Conservation (phyloP, 257 asterid genomes). For the Cordia subcordata region DNA sequence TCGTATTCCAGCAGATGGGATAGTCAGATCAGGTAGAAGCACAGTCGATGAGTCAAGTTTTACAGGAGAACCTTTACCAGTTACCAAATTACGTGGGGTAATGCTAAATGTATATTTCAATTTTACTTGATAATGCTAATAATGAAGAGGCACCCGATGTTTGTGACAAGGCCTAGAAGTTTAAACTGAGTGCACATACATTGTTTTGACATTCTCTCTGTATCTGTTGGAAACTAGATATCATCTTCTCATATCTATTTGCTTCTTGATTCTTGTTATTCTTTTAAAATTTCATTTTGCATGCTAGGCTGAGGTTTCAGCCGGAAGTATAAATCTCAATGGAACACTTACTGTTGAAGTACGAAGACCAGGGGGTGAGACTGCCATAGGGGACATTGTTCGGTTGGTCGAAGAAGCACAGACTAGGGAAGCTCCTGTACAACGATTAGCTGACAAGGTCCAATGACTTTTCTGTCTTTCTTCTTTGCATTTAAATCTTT, state of each 20-base stretch:
- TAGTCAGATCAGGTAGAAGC: constrained; percentile 88
- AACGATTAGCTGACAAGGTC: constrained; percentile 98
- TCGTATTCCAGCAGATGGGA: constrained; percentile 98
- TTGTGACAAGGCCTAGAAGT: too few species aligned
- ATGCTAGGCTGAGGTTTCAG: constrained; percentile 82
- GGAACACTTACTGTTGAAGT: constrained; percentile 92
- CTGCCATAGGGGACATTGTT: constrained; percentile 92
- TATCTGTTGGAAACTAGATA: neutral
- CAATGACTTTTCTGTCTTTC: neutral
- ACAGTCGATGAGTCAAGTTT: constrained; percentile 96
- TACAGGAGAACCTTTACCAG: constrained; percentile 97
- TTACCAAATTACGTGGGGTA: constrained; percentile 98
- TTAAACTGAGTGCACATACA: too few species aligned
- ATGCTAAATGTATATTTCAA: constrained; percentile 19
- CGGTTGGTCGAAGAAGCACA: constrained; percentile 99
- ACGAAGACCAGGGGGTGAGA: constrained; percentile 95
- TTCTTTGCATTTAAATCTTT: constrained; percentile 9
- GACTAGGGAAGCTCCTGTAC: constrained; percentile 96
- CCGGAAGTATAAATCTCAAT: constrained; percentile 94
- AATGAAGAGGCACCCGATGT: neutral
- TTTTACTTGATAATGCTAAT: constrained; percentile 3
- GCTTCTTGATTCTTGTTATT: constrained; percentile 14
- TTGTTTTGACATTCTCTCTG: too few species aligned
- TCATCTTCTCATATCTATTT: constrained; percentile 1
- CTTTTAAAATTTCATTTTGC: constrained; percentile 19